Conservation (phyloP, 2,329 filamentous ascomycete genomes). For the Fusarium oligoseptatum region DNA sequence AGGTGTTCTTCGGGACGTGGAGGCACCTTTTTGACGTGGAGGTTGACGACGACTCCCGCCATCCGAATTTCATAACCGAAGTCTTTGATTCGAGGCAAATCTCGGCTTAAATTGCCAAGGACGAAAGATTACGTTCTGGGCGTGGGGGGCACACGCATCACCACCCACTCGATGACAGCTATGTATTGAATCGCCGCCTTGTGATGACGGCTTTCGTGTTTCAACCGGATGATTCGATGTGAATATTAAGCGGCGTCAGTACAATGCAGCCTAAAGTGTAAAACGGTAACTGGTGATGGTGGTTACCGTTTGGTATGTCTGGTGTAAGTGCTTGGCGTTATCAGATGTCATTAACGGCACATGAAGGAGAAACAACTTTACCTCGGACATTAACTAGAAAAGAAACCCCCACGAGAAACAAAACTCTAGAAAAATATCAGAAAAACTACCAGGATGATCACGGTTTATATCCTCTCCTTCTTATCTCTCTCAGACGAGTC, state of each 20-base stretch:
- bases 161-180: background rate
- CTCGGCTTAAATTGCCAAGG: background rate
- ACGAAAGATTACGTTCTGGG: conserved; percentile 2
- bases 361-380: background rate
- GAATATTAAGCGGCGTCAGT: background rate
- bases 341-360: background rate
- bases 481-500: background rate
- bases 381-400: background rate
- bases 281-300: background rate
- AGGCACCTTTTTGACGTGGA: background rate
- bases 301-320: no score
- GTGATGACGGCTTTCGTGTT: background rate
- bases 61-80: background rate
- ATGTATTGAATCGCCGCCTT: background rate
- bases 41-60: background rate
- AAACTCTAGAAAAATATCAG: background rate
- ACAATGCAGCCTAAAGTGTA: background rate
- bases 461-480: background rate
- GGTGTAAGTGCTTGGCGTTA: background rate
- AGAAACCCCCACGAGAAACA: background rate
- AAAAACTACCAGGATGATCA: background rate
- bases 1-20: background rate
- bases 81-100: background rate
- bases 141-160: background rate
- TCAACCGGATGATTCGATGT: background rate